phyloP scores from a whole-genome alignment of 176 grass and related monocot species.

The Bothriochloa decipiens region DNA sequence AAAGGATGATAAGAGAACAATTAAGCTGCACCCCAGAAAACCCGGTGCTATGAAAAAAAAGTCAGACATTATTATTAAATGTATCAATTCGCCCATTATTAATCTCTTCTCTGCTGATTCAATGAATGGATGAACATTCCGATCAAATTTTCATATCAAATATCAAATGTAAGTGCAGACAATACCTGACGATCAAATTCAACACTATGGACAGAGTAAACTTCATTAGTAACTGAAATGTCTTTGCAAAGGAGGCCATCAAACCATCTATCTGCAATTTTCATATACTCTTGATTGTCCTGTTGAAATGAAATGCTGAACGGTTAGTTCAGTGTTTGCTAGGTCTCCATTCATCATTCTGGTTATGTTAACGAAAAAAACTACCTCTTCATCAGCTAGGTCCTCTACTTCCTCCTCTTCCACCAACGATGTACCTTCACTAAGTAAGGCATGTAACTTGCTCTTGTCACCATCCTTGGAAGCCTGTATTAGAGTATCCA shows the following conservation, averaged over 20 bases:
- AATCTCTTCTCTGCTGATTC: neutral
- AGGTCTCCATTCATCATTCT: neutral
- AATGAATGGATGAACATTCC: conserved; percentile 19
- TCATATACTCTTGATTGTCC: conserved; percentile 59
- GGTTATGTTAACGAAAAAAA: conserved; percentile 20
- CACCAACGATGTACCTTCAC: conserved; percentile 38
- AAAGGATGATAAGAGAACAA: conserved; percentile 10
- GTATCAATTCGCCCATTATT: neutral
- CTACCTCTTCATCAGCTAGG: conserved; percentile 52
- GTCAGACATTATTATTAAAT: neutral
- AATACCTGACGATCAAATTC: conserved; percentile 96
- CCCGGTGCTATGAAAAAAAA: neutral
- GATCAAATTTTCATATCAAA: conserved; percentile 14
- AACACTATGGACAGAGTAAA: conserved; percentile 78
- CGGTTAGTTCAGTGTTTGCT: neutral
- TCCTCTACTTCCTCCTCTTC: conserved; percentile 64
- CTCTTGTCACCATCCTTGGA: conserved; percentile 78
- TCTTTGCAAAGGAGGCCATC: conserved; percentile 77
- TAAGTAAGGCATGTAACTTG: conserved; percentile 52
- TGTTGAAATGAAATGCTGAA: conserved; percentile 51
- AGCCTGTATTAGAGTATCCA: conserved; percentile 90
- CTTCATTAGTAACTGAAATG: conserved; percentile 82
- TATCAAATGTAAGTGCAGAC: conserved; percentile 11
- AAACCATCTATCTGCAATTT: conserved; percentile 81
- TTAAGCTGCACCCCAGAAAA: neutral